A percentile compares a stretch with the other conserved stretches of the same genome.
These are phyloP conservation scores for Pseudofabraea citricarpa DNA, from an alignment of 2,329 filamentous ascomycete genomes.

Conservation along the genomic window DNA sequence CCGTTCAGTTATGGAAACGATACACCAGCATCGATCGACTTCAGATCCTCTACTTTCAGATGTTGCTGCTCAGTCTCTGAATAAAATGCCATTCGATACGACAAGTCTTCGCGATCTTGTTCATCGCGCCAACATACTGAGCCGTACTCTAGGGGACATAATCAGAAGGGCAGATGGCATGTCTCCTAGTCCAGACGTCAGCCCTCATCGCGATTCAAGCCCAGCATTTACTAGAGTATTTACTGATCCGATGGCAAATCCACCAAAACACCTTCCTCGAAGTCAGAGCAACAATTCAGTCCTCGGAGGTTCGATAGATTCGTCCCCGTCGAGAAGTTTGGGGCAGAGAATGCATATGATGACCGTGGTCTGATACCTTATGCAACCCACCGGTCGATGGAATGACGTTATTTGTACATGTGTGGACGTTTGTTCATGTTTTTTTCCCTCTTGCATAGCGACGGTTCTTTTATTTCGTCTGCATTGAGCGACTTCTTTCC, in stretches of 20 bases:
- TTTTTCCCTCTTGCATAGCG: constrained; percentile 36
- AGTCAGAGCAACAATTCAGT: constrained; percentile 51
- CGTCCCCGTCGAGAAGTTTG: constrained; percentile 46
- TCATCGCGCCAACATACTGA: constrained; percentile 54
- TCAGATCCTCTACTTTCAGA: constrained; percentile 32
- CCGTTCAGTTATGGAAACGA: constrained; percentile 58
- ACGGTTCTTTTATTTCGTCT: constrained; percentile 23
- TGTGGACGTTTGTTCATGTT: constrained; percentile 17
- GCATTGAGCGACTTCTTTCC: constrained; percentile 17
- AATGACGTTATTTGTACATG: too few relatives aligned
- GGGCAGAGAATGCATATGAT: constrained; percentile 58
- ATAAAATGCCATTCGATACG: constrained; percentile 61
- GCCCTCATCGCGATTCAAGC: constrained; percentile 49
- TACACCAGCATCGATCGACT: constrained; percentile 49
- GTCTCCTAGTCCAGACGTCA: constrained; percentile 49
- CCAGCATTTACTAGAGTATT: constrained; percentile 66
- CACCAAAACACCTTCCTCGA: constrained; percentile 44
- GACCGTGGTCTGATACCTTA: constrained; percentile 49
- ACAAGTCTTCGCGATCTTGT: constrained; percentile 64
- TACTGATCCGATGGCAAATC: constrained; percentile 54
- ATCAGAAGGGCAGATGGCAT: constrained; percentile 54
- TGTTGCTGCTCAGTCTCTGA: constrained; percentile 29
- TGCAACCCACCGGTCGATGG: too few relatives aligned
- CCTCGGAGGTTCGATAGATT: constrained; percentile 45
- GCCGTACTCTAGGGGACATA: constrained; percentile 54